phyloP scores from a whole-genome alignment of 257 asterid genomes.

The Schizonepeta tenuifolia region DNA sequence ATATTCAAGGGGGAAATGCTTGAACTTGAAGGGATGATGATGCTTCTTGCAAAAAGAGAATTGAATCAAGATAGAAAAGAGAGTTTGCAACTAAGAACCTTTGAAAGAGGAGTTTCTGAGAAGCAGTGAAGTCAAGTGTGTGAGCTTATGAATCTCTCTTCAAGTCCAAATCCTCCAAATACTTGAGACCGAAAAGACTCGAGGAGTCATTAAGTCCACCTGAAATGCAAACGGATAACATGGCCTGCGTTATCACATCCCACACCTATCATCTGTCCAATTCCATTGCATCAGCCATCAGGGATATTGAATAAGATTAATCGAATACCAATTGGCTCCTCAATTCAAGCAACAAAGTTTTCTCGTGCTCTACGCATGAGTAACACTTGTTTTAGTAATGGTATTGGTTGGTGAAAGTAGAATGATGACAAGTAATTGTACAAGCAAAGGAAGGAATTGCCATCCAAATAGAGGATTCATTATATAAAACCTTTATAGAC shows the following conservation, averaged over 20 bases:
- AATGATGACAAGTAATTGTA: background rate
- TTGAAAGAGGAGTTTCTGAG: no score
- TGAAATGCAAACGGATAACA: conserved; percentile 26
- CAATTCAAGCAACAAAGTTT: background rate
- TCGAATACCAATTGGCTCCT: background rate
- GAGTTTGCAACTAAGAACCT: no score
- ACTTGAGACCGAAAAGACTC: background rate
- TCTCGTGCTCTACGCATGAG: background rate
- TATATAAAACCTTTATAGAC: no score
- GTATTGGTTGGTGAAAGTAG: background rate
- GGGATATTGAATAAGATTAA: conserved; percentile 17
- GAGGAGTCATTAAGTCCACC: background rate
- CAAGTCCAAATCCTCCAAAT: background rate
- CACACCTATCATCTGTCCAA: conserved; percentile 30
- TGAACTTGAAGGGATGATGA: no score
- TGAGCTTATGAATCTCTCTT: background rate
- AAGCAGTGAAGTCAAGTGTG: no score
- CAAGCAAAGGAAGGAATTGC: no score
- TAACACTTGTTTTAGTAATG: background rate
- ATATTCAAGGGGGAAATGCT: no score
- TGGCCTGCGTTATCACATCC: conserved; percentile 39
- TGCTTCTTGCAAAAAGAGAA: no score
- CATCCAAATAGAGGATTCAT: no score
- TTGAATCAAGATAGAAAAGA: no score
- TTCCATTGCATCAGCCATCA: conserved; percentile 39